Evolutionary conservation across 2,329 filamentous ascomycete genomes (phyloP), one percentile per base, ranked within the genome.

Genomic region (Didymella pinodella): DNA sequence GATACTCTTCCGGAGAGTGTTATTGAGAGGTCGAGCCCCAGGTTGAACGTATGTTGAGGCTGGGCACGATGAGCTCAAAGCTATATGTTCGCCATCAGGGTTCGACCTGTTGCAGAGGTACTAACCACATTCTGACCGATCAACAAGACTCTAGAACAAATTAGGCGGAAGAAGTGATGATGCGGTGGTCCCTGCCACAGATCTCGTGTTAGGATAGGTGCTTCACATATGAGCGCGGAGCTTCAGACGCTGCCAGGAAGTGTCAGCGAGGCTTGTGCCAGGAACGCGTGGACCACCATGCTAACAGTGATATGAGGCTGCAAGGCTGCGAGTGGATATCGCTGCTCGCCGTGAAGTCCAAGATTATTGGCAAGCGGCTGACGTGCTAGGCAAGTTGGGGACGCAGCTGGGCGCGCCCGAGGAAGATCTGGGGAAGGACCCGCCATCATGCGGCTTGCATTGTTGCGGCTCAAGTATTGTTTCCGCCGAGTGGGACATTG

Each of bases 1-100:
- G 53, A 63, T 63, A 68, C 72, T 74, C 73, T 76, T 56, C 70
- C 71, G 71, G 69, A 75, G 74, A 75, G 72, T 48, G 63, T 69
- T 54, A 59, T 67, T 69, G 48, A 60, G 58, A 44, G 54, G 62
- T 63, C 29, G 59, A 60, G 59, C 54, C 56, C 62, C 60, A 66
- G 52, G 63, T 59, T 68, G 60, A 61, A 68, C 50, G 48, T 65
- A 48, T 41, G 64, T 66, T 50, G 45, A 66, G 60, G 66, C 70
- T 74, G 66, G 73, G 71, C 69, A 63, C 44, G 60, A 55, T 61
- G 57, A 67, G 45, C 29, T 48, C 45, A 11, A 34, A 66, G 67
- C 62, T 68, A 69, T 69, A 67, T 68, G 66, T 55, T 57, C 47
- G 65, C 53, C 62, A 69, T 73, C 71, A 71, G 69, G 62, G 64